Evolutionary conservation across 148 eudicot species (phyloP), one percentile per base, ranked within the genome.

Genomic region (Salicornia ramosissima): DNA sequence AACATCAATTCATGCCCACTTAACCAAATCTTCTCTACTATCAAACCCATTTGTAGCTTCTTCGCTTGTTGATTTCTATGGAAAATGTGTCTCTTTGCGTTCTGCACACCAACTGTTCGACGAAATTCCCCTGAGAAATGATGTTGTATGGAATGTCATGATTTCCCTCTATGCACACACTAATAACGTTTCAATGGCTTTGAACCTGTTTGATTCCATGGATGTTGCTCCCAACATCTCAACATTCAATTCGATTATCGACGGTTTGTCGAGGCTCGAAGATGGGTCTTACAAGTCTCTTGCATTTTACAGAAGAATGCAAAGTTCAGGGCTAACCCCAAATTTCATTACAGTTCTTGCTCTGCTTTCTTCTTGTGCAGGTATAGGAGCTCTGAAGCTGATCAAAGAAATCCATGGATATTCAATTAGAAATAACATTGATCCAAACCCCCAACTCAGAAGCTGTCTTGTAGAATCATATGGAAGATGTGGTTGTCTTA

Each of bases 401-500:
- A 78, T 85, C 28, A 85, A 71, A 42, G 82, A 82, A 52, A 67
- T 82, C 24, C 88, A 85, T 50, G 86, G 84, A 52, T 75, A 75
- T 53, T 70, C 80, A 0, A 14, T 85, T 6, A 72, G 83, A 57
- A 80, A 75, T 22, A 46, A 24, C 22, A 70, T 85, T 69, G 83
- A 76, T 51, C 67, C 73, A 0, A 69, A 80, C 64, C 66, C 82
- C 3, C 88, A 84, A 43, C 71, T 84, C 24, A 82, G 82, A 58
- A 82, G 86, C 63, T 81, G 82, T 68, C 73, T 85, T 16, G 88
- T 85, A 10, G 88, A 85, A 75, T 80, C 78, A 6, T 85, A 82
- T 64, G 88, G 88, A 63, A 71, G 84, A 65, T 82, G 83, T 71
- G 88, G 88, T 22, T 80, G 74, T 70, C 73, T 80, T 26, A 75